These are phyloP conservation scores for Neonectria faginata DNA, from an alignment of 2,329 filamentous ascomycete genomes.

Conservation along the genomic window DNA sequence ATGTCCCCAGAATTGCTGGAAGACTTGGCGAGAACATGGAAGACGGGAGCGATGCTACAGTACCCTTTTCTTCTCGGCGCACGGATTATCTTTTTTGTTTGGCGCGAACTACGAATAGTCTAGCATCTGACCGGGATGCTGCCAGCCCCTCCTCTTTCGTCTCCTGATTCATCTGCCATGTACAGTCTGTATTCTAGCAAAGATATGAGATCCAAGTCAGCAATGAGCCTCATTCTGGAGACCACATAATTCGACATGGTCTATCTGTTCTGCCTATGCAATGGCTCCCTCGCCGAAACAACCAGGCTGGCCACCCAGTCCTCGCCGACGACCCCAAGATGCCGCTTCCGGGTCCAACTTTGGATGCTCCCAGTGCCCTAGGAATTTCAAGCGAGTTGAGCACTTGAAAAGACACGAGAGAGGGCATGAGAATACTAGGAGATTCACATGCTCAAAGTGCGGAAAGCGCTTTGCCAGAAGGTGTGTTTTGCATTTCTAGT, in stretches of 20 bases:
- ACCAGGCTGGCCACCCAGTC: background rate
- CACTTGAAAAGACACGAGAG: constrained; percentile 24
- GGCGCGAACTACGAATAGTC: background rate
- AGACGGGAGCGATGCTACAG: background rate
- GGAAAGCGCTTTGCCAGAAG: constrained; percentile 19
- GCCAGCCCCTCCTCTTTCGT: constrained; percentile 8
- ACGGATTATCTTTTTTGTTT: constrained; percentile 1
- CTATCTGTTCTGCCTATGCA: background rate
- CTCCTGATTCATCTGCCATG: background rate
- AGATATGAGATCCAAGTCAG: background rate
- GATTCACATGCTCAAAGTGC: constrained; percentile 17
- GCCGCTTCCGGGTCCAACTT: background rate
- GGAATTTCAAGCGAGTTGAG: constrained; percentile 26
- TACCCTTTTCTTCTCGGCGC: background rate
- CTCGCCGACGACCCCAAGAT: background rate
- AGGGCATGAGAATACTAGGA: constrained; percentile 12
- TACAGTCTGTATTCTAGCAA: background rate
- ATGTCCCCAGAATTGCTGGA: background rate
- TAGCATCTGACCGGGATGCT: background rate
- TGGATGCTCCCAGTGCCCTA: constrained; percentile 3
- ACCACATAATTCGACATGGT: background rate
- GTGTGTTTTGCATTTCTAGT: background rate
- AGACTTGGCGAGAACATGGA: background rate
- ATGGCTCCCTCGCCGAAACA: constrained; percentile 2
- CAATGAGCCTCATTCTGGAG: too few relatives aligned